Conservation (phyloP, 345 rosid species). For the Citrus mangshanensis region DNA sequence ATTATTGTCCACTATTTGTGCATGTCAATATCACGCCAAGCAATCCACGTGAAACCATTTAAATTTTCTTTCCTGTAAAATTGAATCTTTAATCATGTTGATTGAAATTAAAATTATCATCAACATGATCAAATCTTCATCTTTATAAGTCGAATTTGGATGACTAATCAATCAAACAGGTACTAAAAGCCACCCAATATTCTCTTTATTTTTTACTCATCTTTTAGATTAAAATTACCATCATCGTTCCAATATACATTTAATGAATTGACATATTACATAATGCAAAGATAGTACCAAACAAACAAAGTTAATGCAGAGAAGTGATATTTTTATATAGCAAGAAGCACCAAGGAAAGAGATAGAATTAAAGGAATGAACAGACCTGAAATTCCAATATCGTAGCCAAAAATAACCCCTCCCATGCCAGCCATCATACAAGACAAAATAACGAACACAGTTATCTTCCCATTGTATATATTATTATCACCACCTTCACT, state of each 20-base stretch:
- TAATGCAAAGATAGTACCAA: too few species aligned
- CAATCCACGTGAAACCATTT: neutral
- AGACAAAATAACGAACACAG: constrained; percentile 58
- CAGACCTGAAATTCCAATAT: constrained; percentile 75
- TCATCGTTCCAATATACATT: neutral
- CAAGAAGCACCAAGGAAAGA: neutral
- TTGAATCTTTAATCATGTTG: too few species aligned
- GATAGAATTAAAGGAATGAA: neutral
- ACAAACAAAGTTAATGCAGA: neutral
- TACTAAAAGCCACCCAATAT: too few species aligned
- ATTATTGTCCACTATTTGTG: neutral
- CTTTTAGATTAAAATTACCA: neutral
- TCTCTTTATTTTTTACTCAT: too few species aligned
- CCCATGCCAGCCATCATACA: constrained; percentile 91
- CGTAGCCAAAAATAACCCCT: constrained; percentile 85
- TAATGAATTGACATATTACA: neutral
- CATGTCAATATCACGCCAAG: neutral
- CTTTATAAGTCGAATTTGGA: too few species aligned
- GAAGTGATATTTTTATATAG: neutral
- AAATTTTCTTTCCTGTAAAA: too few species aligned
- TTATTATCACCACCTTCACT: constrained; percentile 19
- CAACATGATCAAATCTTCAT: too few species aligned
- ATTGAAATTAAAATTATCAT: too few species aligned
- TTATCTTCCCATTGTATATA: constrained; percentile 49
- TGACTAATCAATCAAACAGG: too few species aligned